Percentiles rank a stretch among this genome's conserved stretches.
Evolutionary conservation across 352 stramenopile species (phyloP).

Genomic region (Pythium dissimile): DNA sequence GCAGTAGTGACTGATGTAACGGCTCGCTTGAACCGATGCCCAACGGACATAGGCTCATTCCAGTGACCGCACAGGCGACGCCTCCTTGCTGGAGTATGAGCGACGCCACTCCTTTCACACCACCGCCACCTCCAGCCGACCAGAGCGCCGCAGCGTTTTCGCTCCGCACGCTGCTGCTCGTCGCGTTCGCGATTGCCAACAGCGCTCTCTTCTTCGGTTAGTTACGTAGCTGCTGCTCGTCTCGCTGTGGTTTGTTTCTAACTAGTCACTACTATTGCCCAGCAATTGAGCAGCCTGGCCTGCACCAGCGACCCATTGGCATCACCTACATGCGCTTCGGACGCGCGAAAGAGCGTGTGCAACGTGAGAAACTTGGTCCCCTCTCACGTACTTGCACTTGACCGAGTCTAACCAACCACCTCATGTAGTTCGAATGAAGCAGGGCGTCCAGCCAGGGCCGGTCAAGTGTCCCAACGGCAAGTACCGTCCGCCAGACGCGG

Average conservation of each 20-base stretch:
- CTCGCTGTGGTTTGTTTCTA: background rate
- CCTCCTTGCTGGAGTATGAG: too few relatives aligned
- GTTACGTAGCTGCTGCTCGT: background rate
- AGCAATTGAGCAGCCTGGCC: slow-evolving; percentile 5
- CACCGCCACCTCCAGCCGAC: background rate
- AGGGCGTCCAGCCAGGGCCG: slow-evolving; percentile 46
- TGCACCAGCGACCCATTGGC: background rate
- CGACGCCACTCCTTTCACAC: too few relatives aligned
- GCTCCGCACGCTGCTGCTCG: slow-evolving; percentile 8
- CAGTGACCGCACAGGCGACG: too few relatives aligned
- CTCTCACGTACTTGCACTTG: background rate
- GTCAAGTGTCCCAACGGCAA: slow-evolving; percentile 56
- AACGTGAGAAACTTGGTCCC: background rate
- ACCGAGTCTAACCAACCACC: background rate
- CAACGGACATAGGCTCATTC: too few relatives aligned
- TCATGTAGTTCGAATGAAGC: slow-evolving; percentile 40
- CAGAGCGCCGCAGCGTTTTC: background rate
- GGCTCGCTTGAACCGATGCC: too few relatives aligned
- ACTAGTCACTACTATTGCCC: background rate
- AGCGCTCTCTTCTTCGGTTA: slow-evolving; percentile 6
- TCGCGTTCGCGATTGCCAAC: slow-evolving; percentile 6
- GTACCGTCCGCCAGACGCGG: slow-evolving; percentile 47
- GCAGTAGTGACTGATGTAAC: too few relatives aligned
- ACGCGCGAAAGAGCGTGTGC: background rate
- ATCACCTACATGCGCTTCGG: slow-evolving; percentile 5